Conservation (phyloP, 257 asterid genomes). For the Echites panduratus region DNA sequence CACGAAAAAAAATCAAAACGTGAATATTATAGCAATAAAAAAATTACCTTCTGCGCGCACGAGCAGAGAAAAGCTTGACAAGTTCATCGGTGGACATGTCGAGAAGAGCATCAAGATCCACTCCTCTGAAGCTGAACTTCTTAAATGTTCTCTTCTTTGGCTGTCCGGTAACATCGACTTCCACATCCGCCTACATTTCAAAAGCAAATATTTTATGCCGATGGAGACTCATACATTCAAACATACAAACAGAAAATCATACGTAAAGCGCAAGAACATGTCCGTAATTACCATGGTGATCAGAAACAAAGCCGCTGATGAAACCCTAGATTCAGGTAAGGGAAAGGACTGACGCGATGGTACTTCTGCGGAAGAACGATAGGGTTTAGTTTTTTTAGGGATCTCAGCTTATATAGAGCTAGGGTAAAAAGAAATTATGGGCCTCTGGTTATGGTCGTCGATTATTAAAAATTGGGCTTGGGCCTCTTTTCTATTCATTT, state of each 20-base stretch:
- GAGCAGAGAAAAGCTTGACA: constrained; percentile 68
- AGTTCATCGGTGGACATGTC: constrained; percentile 87
- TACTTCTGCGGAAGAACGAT: not conserved
- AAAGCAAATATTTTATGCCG: not conserved
- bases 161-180: constrained; percentile 56
- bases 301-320: not conserved
- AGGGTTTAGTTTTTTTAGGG: not conserved
- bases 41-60: constrained; percentile 62
- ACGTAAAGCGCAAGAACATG: not conserved
- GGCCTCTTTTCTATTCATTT: no score
- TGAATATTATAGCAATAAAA: no score
- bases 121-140: constrained; percentile 89
- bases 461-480: not conserved
- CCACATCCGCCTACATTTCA: constrained; percentile 60
- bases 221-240: not conserved
- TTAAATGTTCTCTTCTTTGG: constrained; percentile 80
- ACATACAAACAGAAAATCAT: not conserved
- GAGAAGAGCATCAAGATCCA: constrained; percentile 84
- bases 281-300: constrained; percentile 22
- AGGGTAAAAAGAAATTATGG: not conserved
- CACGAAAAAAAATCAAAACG: not conserved
- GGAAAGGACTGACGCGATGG: not conserved
- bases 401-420: not conserved
- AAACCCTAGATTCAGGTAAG: not conserved
- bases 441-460: not conserved